Percentiles rank a stretch among this genome's conserved stretches.
These are phyloP conservation scores for Coemansia reversa DNA, from an alignment of 192 early-diverging fungal species.

Conservation along the genomic window DNA sequence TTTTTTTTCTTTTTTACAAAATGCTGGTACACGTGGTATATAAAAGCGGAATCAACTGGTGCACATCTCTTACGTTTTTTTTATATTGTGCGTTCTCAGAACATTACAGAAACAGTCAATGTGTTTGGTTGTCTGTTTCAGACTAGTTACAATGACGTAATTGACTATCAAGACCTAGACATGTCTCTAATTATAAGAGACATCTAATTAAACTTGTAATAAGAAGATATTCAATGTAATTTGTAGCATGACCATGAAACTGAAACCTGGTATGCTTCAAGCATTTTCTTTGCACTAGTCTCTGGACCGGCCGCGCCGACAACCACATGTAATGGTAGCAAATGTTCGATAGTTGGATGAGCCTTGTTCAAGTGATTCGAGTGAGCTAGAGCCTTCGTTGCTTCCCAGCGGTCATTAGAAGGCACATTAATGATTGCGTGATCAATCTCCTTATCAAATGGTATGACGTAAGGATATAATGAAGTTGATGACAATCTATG, in stretches of 20 bases:
- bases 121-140: no score
- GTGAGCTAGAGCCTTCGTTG: constrained; percentile 39
- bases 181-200: no score
- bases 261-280: constrained; percentile 35
- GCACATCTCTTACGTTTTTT: no score
- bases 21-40: no score
- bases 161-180: no score
- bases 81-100: no score
- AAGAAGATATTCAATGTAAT: constrained; percentile 7
- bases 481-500: constrained; percentile 14
- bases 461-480: constrained; percentile 55
- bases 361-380: constrained; percentile 52
- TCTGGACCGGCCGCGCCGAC: constrained; percentile 59
- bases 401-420: constrained; percentile 37
- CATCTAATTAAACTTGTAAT: no score
- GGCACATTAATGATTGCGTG: constrained; percentile 20
- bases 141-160: background rate
- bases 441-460: constrained; percentile 64
- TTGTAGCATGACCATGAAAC: constrained; percentile 47
- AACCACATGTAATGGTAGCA: constrained; percentile 68
- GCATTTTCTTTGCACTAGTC: constrained; percentile 33
- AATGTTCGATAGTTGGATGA: constrained; percentile 69
- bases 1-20: no score
- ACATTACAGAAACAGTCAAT: no score
- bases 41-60: no score